Evolutionary conservation across 2,329 filamentous ascomycete genomes (phyloP).

Genomic region (Phaeosphaeria sp.): DNA sequence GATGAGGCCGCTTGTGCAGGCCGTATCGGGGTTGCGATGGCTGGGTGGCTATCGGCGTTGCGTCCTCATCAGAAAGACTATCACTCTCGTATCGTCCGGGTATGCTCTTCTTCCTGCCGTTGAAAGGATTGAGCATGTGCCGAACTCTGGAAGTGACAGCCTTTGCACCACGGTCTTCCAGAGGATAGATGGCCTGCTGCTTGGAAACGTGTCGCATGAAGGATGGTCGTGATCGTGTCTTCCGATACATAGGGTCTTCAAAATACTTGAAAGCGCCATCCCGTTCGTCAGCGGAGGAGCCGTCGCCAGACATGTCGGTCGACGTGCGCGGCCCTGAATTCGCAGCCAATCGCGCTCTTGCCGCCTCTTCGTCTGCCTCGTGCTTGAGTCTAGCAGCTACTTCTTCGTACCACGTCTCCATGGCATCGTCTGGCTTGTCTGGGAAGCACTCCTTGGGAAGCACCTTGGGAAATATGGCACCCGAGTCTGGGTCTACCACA

Average conservation of each 20-base stretch:
- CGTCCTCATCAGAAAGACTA: constrained; percentile 37
- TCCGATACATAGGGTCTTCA: constrained; percentile 57
- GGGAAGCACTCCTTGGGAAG: constrained; percentile 76
- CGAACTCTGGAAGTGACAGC: constrained; percentile 38
- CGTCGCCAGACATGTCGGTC: constrained; percentile 42
- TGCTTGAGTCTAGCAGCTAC: constrained; percentile 74
- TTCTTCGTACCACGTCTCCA: constrained; percentile 82
- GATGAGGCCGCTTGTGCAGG: constrained; percentile 40
- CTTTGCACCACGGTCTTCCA: constrained; percentile 34
- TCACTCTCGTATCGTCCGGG: constrained; percentile 37
- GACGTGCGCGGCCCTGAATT: constrained; percentile 37
- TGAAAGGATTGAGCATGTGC: constrained; percentile 46
- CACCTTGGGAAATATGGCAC: constrained; percentile 62
- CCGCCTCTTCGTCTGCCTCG: constrained; percentile 58
- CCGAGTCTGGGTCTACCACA: constrained; percentile 73
- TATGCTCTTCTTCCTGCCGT: constrained; percentile 31
- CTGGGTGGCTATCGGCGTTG: constrained; percentile 33
- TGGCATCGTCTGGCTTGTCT: constrained; percentile 73
- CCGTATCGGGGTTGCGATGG: constrained; percentile 29
- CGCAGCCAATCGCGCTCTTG: constrained; percentile 24
- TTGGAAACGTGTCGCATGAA: constrained; percentile 51
- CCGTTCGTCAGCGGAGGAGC: constrained; percentile 50
- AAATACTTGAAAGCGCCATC: constrained; percentile 56
- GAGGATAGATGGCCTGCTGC: constrained; percentile 28
- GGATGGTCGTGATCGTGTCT: constrained; percentile 51